Evolutionary conservation across 2,329 filamentous ascomycete species (phyloP).

Genomic region (Colletotrichum salicis): DNA sequence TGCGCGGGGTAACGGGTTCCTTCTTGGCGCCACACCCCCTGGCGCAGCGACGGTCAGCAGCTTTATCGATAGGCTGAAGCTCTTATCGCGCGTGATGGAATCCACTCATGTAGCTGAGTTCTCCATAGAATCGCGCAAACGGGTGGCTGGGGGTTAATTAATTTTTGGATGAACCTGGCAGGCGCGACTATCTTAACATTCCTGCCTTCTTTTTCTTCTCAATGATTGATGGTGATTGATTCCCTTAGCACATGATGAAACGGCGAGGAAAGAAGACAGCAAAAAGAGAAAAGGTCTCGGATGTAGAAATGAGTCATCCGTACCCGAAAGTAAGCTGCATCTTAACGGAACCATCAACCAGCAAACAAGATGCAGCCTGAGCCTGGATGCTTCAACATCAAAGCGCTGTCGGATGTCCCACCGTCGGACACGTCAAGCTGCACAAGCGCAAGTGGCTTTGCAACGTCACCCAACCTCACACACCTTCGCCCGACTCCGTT

Average conservation of each 20-base stretch:
- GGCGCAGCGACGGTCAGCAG: not conserved
- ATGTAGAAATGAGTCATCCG: not conserved
- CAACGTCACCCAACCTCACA: slow-evolving; percentile 11
- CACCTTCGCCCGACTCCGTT: not conserved
- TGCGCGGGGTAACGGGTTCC: slow-evolving; percentile 37
- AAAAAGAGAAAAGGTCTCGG: not conserved
- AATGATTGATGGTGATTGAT: not conserved
- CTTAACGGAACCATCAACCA: not conserved
- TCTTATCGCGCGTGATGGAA: slow-evolving; percentile 30
- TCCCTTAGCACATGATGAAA: not conserved
- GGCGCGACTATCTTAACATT: not conserved
- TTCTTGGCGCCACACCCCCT: slow-evolving; percentile 26
- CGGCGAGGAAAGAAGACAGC: not conserved
- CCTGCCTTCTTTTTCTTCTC: not conserved
- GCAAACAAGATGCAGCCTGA: slow-evolving; percentile 1
- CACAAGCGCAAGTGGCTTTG: slow-evolving; percentile 11
- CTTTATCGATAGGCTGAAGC: slow-evolving; percentile 34
- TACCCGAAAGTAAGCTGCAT: not conserved
- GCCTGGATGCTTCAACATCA: not conserved
- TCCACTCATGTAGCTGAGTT: not conserved
- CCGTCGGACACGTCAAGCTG: slow-evolving; percentile 23
- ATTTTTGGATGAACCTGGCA: slow-evolving; percentile 6
- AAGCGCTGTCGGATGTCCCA: slow-evolving; percentile 7
- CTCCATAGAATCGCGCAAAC: slow-evolving; percentile 1
- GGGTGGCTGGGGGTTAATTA: slow-evolving; percentile 5